phyloP scores from a whole-genome alignment of 2,329 filamentous ascomycete species.

The Esteya vermicola region DNA sequence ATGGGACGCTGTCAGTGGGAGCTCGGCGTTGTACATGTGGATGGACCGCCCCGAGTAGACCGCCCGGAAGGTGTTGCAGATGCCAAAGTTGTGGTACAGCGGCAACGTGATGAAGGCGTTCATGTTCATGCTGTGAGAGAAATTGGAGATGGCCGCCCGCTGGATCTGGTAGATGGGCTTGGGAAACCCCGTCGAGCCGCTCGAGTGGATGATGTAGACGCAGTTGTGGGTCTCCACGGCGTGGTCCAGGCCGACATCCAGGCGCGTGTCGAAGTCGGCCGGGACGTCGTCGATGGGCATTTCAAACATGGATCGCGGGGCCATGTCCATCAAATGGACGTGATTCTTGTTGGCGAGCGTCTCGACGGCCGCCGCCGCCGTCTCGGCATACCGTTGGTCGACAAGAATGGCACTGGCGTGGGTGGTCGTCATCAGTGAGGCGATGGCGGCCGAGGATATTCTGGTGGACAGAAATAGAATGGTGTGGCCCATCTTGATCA shows the following conservation, averaged over 20 bases:
- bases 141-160: conserved; percentile 31
- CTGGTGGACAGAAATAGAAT: neutral
- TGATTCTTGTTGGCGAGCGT: conserved; percentile 12
- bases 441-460: neutral
- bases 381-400: conserved; percentile 6
- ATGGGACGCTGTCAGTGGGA: conserved; percentile 38
- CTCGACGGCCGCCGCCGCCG: neutral
- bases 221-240: conserved; percentile 7
- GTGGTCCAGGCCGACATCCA: conserved; percentile 17
- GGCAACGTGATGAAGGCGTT: conserved; percentile 40
- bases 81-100: conserved; percentile 44
- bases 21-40: conserved; percentile 36
- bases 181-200: conserved; percentile 43
- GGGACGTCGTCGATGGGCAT: conserved; percentile 16
- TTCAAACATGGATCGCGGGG: conserved; percentile 14
- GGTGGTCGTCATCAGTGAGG: neutral
- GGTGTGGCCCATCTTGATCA: neutral
- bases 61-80: conserved; percentile 38
- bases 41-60: conserved; percentile 35
- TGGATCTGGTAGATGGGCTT: conserved; percentile 50
- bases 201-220: conserved; percentile 19
- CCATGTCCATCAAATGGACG: conserved; percentile 17
- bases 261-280: conserved; percentile 13
- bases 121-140: conserved; percentile 22
- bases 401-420: conserved; percentile 9